These are phyloP conservation scores for Backusella morwellensis DNA, from an alignment of 192 early-diverging fungal genomes.

Conservation along the genomic window DNA sequence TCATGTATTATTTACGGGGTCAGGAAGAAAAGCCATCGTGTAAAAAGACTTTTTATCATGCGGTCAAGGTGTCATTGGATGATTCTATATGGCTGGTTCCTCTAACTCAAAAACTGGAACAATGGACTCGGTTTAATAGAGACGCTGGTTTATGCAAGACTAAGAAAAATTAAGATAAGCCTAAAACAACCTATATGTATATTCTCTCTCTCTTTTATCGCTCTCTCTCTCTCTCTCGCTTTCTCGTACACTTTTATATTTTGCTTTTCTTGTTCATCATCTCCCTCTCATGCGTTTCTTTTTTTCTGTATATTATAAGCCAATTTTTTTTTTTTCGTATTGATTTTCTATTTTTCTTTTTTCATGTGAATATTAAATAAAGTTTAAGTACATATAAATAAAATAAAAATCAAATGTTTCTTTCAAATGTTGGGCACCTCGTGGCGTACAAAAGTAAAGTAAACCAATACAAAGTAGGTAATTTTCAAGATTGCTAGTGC, in stretches of 20 bases:
- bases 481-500: too few species aligned
- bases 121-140: not conserved
- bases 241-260: not conserved
- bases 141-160: not conserved
- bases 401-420: not conserved
- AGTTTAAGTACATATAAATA: not conserved
- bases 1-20: not conserved
- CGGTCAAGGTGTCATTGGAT: conserved; percentile 1
- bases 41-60: not conserved
- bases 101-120: conserved; percentile 1
- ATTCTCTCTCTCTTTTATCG: not conserved
- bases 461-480: too few species aligned
- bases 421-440: too few species aligned
- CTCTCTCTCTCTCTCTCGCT: too few species aligned
- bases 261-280: not conserved
- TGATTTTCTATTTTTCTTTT: not conserved
- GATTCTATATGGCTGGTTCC: conserved; percentile 11
- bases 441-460: too few species aligned
- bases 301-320: not conserved
- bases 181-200: not conserved
- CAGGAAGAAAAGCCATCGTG: not conserved
- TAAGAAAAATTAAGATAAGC: not conserved
- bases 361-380: not conserved
- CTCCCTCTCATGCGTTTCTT: not conserved
- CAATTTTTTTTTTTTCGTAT: not conserved